Percentiles rank a stretch among this genome's conserved stretches.
Evolutionary conservation across 192 early-diverging fungal genomes (phyloP).

Genomic region (Lobulomyces angularis): DNA sequence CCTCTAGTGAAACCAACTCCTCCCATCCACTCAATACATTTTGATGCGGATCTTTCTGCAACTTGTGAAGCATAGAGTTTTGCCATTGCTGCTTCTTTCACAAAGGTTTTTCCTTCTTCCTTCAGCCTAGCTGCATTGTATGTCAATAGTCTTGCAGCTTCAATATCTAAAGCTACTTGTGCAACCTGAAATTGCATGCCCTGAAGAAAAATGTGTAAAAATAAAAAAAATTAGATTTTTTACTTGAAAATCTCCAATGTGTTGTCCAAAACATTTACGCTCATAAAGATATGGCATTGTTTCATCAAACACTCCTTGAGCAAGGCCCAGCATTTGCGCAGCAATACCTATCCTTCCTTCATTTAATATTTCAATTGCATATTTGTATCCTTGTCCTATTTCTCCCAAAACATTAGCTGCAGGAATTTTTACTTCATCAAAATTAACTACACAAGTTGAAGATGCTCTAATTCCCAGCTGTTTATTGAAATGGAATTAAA

Average conservation of each 20-base stretch:
- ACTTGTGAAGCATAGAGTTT: conserved; percentile 93
- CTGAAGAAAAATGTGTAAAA: conserved; percentile 8
- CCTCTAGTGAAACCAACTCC: conserved; percentile 90
- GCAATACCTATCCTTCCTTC: conserved; percentile 98
- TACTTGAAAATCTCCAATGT: conserved; percentile 79
- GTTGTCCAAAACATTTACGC: conserved; percentile 82
- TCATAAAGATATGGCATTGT: conserved; percentile 86
- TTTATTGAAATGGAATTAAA: too few relatives aligned
- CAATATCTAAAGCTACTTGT: conserved; percentile 83
- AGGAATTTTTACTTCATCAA: conserved; percentile 83
- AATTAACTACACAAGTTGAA: conserved; percentile 84
- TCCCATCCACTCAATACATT: conserved; percentile 94
- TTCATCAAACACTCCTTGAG: conserved; percentile 83
- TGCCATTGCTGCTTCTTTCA: conserved; percentile 97
- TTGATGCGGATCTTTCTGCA: conserved; percentile 76
- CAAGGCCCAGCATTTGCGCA: conserved; percentile 93
- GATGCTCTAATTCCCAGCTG: conserved; percentile 92
- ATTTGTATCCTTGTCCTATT: conserved; percentile 95
- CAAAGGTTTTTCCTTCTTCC: conserved; percentile 80
- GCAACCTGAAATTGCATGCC: conserved; percentile 71
- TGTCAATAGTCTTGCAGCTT: conserved; percentile 88
- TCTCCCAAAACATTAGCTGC: conserved; percentile 79
- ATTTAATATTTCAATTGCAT: conserved; percentile 94
- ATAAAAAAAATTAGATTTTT: neutral
- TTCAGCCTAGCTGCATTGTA: conserved; percentile 95